A percentile compares a stretch with the other conserved stretches of the same genome.
Evolutionary conservation across 1,139 yeast genomes (phyloP).

Genomic region (Groenewaldozyma sp.): DNA sequence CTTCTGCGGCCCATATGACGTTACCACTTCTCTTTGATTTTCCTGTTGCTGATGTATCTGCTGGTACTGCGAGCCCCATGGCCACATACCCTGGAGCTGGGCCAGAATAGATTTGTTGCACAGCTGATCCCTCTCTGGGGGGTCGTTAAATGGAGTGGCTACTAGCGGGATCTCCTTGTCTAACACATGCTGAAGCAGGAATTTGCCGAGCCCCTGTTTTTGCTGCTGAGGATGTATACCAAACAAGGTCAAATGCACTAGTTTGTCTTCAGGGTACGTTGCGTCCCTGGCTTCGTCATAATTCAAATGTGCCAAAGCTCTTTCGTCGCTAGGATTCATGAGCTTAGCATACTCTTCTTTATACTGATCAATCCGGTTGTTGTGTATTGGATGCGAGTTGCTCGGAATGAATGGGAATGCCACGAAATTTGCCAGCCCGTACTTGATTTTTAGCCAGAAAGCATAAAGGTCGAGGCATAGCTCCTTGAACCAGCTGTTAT

Average conservation of each 20-base stretch:
- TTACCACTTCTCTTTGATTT: background rate
- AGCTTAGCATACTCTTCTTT: conserved; percentile 6
- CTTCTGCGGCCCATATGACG: conserved; percentile 13
- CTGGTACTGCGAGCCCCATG: background rate
- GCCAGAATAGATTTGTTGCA: background rate
- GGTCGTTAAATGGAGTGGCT: conserved; percentile 7
- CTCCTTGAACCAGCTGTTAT: no score
- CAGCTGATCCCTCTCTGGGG: background rate
- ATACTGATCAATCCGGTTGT: conserved; percentile 5
- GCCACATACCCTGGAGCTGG: background rate
- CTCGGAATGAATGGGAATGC: conserved; percentile 6
- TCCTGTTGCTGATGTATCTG: no score
- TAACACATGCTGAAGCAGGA: conserved; percentile 7
- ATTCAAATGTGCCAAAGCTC: conserved; percentile 9
- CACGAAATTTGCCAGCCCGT: conserved; percentile 6
- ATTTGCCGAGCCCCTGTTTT: conserved; percentile 10
- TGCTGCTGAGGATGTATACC: conserved; percentile 12
- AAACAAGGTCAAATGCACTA: conserved; percentile 11
- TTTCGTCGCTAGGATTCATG: conserved; percentile 7
- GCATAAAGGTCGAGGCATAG: conserved; percentile 3
- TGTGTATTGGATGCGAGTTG: conserved; percentile 10
- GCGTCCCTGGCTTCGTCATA: conserved; percentile 10
- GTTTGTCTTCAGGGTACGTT: conserved; percentile 11
- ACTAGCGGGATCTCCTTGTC: conserved; percentile 8
- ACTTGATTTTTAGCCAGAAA: conserved; percentile 6